These are phyloP conservation scores for Nakaseomyces kungkrabaensis DNA, from an alignment of 1,139 yeast species.

Conservation along the genomic window DNA sequence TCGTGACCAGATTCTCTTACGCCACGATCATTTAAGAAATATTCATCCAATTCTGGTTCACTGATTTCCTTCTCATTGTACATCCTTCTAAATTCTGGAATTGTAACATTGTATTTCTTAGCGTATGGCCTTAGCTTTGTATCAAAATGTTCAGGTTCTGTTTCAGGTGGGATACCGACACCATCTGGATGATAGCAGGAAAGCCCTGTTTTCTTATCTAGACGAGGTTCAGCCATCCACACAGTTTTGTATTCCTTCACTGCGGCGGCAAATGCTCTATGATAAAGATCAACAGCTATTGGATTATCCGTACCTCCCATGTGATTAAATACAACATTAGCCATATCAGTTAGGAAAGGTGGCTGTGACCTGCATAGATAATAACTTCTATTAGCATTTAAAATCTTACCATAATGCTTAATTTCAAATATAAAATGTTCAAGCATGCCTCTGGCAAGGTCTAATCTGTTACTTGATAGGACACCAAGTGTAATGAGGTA, in stretches of 20 bases:
- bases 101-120: slow-evolving; percentile 47
- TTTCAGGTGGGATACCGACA: slow-evolving; percentile 89
- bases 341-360: slow-evolving; percentile 95
- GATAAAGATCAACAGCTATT: slow-evolving; percentile 49
- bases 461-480: slow-evolving; percentile 47
- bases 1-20: slow-evolving; percentile 97
- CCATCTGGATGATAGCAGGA: slow-evolving; percentile 92
- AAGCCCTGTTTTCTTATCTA: slow-evolving; percentile 66
- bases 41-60: slow-evolving; percentile 79
- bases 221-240: slow-evolving; percentile 70
- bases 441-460: slow-evolving; percentile 83
- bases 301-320: slow-evolving; percentile 37
- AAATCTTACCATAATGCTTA: slow-evolving; percentile 78
- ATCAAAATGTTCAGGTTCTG: slow-evolving; percentile 83
- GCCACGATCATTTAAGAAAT: slow-evolving; percentile 86
- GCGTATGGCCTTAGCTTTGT: slow-evolving; percentile 63
- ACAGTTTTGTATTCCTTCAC: slow-evolving; percentile 76
- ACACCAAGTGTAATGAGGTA: slow-evolving; percentile 87
- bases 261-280: slow-evolving; percentile 63
- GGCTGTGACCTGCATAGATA: slow-evolving; percentile 92
- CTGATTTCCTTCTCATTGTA: slow-evolving; percentile 58
- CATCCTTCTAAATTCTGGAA: slow-evolving; percentile 59
- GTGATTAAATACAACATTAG: slow-evolving; percentile 56
- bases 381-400: slow-evolving; percentile 90
- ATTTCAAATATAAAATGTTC: slow-evolving; percentile 89